These are phyloP conservation scores for Pulveroboletus sp. DNA, from an alignment of 768 basidiomycete genomes.

Conservation along the genomic window DNA sequence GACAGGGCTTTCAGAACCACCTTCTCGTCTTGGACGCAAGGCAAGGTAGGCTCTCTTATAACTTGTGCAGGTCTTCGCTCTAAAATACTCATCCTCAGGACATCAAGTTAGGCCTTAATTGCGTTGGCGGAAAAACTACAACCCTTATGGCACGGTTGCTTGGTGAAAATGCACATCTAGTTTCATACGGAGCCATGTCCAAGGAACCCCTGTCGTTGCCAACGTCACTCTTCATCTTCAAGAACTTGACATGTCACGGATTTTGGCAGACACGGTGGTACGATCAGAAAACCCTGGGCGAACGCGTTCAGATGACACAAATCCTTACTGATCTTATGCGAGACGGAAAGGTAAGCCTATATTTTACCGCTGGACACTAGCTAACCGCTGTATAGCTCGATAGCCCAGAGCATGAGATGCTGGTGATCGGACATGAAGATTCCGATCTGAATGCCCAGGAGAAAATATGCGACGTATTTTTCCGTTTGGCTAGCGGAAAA, in stretches of 20 bases:
- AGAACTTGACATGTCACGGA: conserved; percentile 70
- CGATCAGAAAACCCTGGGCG: conserved; percentile 40
- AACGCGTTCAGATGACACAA: conserved; percentile 51
- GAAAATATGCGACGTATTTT: conserved; percentile 34
- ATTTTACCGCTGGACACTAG: background rate
- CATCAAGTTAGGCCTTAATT: conserved; percentile 52
- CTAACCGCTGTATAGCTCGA: conserved; percentile 46
- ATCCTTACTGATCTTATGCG: conserved; percentile 53
- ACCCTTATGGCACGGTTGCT: conserved; percentile 67
- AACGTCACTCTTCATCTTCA: conserved; percentile 82
- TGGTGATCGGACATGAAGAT: conserved; percentile 44
- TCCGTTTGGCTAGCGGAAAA: conserved; percentile 33
- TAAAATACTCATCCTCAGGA: conserved; percentile 24
- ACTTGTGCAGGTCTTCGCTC: conserved; percentile 6
- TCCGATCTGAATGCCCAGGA: conserved; percentile 37
- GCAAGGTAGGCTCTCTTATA: conserved; percentile 42
- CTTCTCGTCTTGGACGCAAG: conserved; percentile 62
- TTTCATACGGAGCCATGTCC: conserved; percentile 91
- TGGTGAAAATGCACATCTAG: conserved; percentile 65
- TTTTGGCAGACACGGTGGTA: conserved; percentile 84
- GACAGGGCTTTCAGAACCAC: conserved; percentile 53
- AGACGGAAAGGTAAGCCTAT: conserved; percentile 45
- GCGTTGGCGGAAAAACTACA: conserved; percentile 66
- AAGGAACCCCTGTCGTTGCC: conserved; percentile 77
- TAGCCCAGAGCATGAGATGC: conserved; percentile 67